These are phyloP conservation scores for Amylocarpus encephaloides DNA, from an alignment of 2,329 filamentous ascomycete genomes.

Conservation along the genomic window DNA sequence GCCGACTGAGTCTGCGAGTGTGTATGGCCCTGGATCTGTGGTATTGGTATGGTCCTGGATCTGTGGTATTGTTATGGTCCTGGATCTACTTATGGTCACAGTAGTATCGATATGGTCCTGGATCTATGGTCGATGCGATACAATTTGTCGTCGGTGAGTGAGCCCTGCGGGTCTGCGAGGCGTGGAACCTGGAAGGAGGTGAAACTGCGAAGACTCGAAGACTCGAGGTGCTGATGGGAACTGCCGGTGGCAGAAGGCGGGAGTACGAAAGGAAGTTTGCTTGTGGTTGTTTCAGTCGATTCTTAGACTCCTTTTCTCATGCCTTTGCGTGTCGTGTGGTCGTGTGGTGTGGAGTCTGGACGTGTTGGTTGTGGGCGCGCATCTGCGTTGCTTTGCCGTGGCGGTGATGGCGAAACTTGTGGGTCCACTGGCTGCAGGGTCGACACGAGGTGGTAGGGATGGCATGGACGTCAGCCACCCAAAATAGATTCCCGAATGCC, in stretches of 20 bases:
- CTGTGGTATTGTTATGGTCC: background rate
- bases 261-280: background rate
- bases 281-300: background rate
- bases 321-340: background rate
- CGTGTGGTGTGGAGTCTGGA: background rate
- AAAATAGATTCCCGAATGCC: no score
- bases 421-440: no score
- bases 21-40: no score
- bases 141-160: background rate
- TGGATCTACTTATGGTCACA: no score
- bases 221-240: background rate
- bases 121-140: background rate
- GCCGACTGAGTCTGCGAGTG: no score
- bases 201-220: background rate
- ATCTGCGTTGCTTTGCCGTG: background rate
- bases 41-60: background rate
- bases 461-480: no score
- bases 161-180: background rate
- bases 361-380: background rate
- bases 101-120: background rate
- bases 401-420: no score
- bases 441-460: no score
- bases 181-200: background rate
- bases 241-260: background rate
- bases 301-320: background rate